Evolutionary conservation across 2,329 filamentous ascomycete genomes (phyloP), one percentile per base, ranked within the genome.

Genomic region (Purpureocillium lavendulum): DNA sequence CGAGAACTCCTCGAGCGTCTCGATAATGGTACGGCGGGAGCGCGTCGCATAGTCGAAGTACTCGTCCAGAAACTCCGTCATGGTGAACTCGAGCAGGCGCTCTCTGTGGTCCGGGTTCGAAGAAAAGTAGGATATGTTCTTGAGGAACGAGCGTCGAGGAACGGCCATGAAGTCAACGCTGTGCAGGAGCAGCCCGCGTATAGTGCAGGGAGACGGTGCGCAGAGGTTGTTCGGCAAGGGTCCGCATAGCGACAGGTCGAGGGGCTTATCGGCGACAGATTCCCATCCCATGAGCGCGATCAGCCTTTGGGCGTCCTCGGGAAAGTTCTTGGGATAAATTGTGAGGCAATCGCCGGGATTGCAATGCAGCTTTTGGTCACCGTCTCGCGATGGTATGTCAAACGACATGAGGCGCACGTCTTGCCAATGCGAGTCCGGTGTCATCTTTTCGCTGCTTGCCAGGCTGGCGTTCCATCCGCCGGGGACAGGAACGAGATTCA

Each of bases 41-140:
- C 92, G 80, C 0, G 89, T 89, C 1, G 92, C 92, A 57, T 98
- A 98, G 62, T 98, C 90, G 65, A 87, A 97, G 40, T 95, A 82
- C 51, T 98, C 92, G 50, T 97, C 88, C 6, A 90, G 77, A 51
- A 82, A 86, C 34, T 84, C 75, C 0, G 87, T 79, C 51, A 84
- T 76, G 2, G 80, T 81, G 51, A 98, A 92, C 55, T 98, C 92
- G 8, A 83, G 61, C 0, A 98, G 74, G 2, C 90, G 79, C 45
- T 92, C 84, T 50, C 78, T 80, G 53, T 98, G 90, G 51, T 80
- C 78, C 2, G 67, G 58, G 51, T 94, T 76, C 1, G 67, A 62
- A 2, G 87, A 84, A 53, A 88, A 88, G 56, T 87, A 79, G 1
- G 83, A 77, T 40, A 96, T 77, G 15, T 79, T 72, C 11, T 82